Percentiles rank a stretch among this genome's conserved stretches.
Conservation (phyloP, 306 rosid species). For the Cucurbita moschata region DNA sequence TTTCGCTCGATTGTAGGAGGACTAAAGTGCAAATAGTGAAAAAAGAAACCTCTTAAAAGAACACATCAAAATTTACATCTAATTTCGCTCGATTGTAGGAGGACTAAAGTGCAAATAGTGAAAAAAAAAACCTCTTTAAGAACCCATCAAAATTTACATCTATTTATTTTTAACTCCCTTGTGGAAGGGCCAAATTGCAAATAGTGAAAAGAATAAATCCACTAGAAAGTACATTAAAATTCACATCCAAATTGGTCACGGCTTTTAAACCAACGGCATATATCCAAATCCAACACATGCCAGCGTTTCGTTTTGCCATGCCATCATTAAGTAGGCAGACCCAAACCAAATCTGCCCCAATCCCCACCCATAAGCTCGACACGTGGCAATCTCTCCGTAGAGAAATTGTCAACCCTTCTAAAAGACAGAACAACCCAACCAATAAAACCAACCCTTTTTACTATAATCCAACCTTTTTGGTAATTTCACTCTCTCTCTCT, state of each 20-base stretch:
- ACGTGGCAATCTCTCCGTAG: slow-evolving; percentile 23
- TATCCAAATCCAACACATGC: slow-evolving; percentile 10
- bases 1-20: neutral
- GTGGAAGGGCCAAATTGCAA: neutral
- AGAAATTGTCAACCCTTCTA: slow-evolving; percentile 29
- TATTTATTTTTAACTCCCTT: neutral
- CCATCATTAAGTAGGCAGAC: slow-evolving; percentile 4
- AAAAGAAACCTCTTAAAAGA: neutral
- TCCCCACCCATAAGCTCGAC: slow-evolving; percentile 4
- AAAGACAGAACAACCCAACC: neutral
- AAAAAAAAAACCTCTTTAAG: neutral
- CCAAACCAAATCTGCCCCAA: slow-evolving; percentile 1
- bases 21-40: neutral
- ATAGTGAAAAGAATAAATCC: neutral
- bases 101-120: neutral
- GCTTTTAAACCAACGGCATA: neutral
- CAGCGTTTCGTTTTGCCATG: slow-evolving; percentile 23
- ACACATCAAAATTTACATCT: too few species aligned
- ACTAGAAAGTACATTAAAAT: neutral
- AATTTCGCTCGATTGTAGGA: neutral
- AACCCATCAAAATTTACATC: too few species aligned
- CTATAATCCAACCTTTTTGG: neutral
- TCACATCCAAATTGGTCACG: neutral
- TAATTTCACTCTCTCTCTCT: neutral
- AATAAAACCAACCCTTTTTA: neutral